A percentile compares a stretch with the other conserved stretches of the same genome.
Conservation (phyloP, 2,329 filamentous ascomycete genomes). For the Colletotrichum chlorophyti region DNA sequence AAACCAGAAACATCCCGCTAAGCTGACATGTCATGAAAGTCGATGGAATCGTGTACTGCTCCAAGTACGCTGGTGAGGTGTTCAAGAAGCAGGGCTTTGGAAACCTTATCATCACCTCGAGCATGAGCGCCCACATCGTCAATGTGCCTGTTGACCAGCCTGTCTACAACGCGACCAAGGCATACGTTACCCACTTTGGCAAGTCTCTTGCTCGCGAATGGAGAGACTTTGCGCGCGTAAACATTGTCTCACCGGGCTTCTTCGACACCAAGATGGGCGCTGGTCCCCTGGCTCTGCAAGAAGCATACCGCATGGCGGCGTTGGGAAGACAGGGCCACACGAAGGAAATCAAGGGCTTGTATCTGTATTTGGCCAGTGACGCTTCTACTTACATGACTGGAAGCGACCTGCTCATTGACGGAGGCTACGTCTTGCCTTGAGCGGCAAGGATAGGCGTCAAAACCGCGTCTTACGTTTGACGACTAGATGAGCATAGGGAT, state of each 20-base stretch:
- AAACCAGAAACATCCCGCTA: not conserved
- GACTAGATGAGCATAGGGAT: too few relatives aligned
- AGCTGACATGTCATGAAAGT: conserved; percentile 35
- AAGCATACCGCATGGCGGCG: conserved; percentile 56
- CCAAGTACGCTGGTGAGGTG: conserved; percentile 50
- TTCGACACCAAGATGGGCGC: conserved; percentile 64
- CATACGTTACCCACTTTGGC: conserved; percentile 61
- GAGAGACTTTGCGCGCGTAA: conserved; percentile 63
- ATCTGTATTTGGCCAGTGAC: conserved; percentile 59
- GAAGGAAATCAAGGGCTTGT: conserved; percentile 69
- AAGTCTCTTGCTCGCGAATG: conserved; percentile 63
- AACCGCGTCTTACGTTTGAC: too few relatives aligned
- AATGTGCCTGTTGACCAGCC: conserved; percentile 54
- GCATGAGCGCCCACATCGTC: conserved; percentile 57
- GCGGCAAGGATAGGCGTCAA: too few relatives aligned
- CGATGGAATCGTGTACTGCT: conserved; percentile 53
- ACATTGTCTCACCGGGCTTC: conserved; percentile 60
- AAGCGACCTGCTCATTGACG: conserved; percentile 55
- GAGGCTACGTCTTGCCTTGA: conserved; percentile 37
- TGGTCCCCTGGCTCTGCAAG: conserved; percentile 47
- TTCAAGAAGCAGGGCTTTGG: conserved; percentile 51
- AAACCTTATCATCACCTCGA: conserved; percentile 59
- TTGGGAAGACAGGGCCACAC: conserved; percentile 66
- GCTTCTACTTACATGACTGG: conserved; percentile 58
- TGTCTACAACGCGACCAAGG: conserved; percentile 61